phyloP scores from a whole-genome alignment of 202 grass and related monocot genomes.

The Zoysia matrella region DNA sequence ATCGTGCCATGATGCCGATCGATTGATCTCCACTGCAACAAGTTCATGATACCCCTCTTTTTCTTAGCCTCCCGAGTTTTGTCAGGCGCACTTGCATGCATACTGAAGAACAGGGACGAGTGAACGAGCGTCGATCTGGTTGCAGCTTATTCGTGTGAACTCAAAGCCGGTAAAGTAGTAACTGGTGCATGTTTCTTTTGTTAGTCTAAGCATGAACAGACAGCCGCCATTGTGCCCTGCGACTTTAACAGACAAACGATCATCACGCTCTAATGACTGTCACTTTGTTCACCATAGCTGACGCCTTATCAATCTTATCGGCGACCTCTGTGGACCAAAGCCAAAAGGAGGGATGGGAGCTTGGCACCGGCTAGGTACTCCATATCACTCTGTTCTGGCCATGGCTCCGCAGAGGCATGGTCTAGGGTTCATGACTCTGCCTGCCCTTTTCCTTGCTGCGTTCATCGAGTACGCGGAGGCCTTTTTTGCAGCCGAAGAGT shows the following conservation, averaged over 20 bases:
- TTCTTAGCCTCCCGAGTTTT: background rate
- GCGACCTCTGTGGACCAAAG: slow-evolving; percentile 17
- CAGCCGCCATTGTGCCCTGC: slow-evolving; percentile 1
- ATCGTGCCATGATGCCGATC: too few relatives aligned
- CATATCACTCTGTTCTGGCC: slow-evolving; percentile 20
- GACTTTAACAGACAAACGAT: slow-evolving; percentile 3
- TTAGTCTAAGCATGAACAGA: slow-evolving; percentile 7
- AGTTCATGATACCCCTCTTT: background rate
- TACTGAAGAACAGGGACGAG: background rate
- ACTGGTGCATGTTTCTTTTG: slow-evolving; percentile 21
- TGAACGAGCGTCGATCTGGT: background rate
- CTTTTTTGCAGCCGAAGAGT: slow-evolving; percentile 16
- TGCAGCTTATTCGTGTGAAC: background rate
- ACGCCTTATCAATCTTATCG: slow-evolving; percentile 26
- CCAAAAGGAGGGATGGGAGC: slow-evolving; percentile 1
- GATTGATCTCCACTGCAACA: too few relatives aligned
- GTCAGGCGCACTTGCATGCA: background rate
- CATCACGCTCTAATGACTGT: slow-evolving; percentile 21
- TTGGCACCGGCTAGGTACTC: slow-evolving; percentile 6
- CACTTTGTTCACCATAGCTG: slow-evolving; percentile 12
- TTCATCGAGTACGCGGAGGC: slow-evolving; percentile 38
- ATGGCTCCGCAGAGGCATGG: slow-evolving; percentile 38
- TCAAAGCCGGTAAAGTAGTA: slow-evolving; percentile 18
- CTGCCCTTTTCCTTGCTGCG: slow-evolving; percentile 13
- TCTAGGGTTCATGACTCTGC: slow-evolving; percentile 9